Conservation (phyloP, 352 stramenopile species). For the Pythium sukuiense region DNA sequence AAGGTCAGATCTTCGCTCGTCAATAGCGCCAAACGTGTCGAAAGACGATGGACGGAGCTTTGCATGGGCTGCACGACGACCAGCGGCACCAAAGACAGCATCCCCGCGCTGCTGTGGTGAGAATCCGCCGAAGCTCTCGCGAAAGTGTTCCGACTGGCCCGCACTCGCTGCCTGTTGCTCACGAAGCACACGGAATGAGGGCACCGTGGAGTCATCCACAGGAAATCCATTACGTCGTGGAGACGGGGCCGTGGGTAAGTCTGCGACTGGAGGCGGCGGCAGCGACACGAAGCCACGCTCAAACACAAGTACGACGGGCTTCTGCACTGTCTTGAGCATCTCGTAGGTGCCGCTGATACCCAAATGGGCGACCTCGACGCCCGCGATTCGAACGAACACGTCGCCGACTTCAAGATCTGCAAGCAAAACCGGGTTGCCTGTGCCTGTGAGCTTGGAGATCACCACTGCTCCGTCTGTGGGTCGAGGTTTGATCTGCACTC, state of each 20-base stretch:
- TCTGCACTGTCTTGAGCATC: slow-evolving; percentile 73
- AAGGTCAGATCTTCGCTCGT: slow-evolving; percentile 3
- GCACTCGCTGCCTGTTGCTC: slow-evolving; percentile 39
- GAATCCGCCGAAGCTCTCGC: slow-evolving; percentile 16
- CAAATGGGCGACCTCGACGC: slow-evolving; percentile 64
- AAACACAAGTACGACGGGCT: slow-evolving; percentile 81
- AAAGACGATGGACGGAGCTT: slow-evolving; percentile 5
- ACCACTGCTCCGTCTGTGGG: slow-evolving; percentile 55
- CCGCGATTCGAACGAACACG: slow-evolving; percentile 73
- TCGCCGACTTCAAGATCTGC: slow-evolving; percentile 63
- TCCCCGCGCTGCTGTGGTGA: slow-evolving; percentile 15
- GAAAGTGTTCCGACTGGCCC: slow-evolving; percentile 12
- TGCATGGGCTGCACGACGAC: slow-evolving; percentile 2
- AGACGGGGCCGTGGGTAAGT: slow-evolving; percentile 16
- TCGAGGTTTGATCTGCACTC: slow-evolving; percentile 81
- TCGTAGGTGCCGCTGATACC: slow-evolving; percentile 79
- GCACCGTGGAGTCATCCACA: slow-evolving; percentile 34
- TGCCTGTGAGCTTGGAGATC: slow-evolving; percentile 72
- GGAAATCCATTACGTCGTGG: slow-evolving; percentile 17
- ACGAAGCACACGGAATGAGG: slow-evolving; percentile 61
- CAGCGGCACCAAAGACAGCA: not conserved
- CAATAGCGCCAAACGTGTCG: slow-evolving; percentile 1
- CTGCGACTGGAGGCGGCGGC: slow-evolving; percentile 7
- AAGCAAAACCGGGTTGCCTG: slow-evolving; percentile 48
- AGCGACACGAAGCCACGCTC: slow-evolving; percentile 35